Evolutionary conservation across 2,329 filamentous ascomycete genomes (phyloP).

Genomic region (Coleophoma cylindrospora): DNA sequence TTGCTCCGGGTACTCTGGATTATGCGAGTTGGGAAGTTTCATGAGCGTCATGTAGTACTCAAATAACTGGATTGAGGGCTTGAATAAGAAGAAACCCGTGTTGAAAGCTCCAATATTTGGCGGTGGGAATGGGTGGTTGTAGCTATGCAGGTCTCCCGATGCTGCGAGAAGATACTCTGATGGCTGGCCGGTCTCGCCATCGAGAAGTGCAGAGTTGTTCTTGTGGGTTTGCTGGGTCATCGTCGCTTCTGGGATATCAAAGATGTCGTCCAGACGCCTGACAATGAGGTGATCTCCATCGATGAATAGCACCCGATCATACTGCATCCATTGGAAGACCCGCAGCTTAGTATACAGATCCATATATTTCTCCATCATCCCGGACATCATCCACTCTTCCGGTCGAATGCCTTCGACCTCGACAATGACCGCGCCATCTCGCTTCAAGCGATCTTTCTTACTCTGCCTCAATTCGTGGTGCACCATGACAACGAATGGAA

Average conservation of each 20-base stretch:
- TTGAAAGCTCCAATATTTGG: slow-evolving; percentile 25
- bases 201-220: no score
- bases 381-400: slow-evolving; percentile 29
- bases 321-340: slow-evolving; percentile 34
- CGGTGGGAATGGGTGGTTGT: slow-evolving; percentile 29
- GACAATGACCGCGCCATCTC: slow-evolving; percentile 34
- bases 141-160: slow-evolving; percentile 26
- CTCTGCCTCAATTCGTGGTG: slow-evolving; percentile 24
- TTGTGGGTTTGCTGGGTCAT: slow-evolving; percentile 8
- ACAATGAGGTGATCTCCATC: slow-evolving; percentile 36
- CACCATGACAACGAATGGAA: slow-evolving; percentile 33
- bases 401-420: slow-evolving; percentile 27
- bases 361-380: slow-evolving; percentile 32
- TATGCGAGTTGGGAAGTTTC: slow-evolving; percentile 28
- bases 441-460: slow-evolving; percentile 27
- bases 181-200: slow-evolving; percentile 26
- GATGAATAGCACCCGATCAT: slow-evolving; percentile 35
- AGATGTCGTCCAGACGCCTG: slow-evolving; percentile 30
- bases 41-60: slow-evolving; percentile 31
- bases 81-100: slow-evolving; percentile 34
- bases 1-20: slow-evolving; percentile 34
- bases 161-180: slow-evolving; percentile 26
- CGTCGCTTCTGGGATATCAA: slow-evolving; percentile 23
- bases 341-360: slow-evolving; percentile 39
- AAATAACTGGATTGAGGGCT: slow-evolving; percentile 32